Evolutionary conservation across 2,329 filamentous ascomycete species (phyloP), one percentile per base, ranked within the genome.

Genomic region (Botryotinia globosa): DNA sequence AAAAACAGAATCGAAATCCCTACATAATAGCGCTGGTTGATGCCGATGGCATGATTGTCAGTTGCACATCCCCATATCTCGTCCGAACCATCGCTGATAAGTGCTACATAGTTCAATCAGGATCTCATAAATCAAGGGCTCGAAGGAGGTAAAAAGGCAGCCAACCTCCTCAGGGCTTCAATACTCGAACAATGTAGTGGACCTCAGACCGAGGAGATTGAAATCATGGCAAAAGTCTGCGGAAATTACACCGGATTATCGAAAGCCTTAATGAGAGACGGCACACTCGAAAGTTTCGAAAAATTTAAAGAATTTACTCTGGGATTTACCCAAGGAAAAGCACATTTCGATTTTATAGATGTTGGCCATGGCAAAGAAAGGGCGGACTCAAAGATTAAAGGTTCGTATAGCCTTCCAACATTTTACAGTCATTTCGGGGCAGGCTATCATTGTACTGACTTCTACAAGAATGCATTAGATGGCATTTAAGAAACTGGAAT

Each of bases 261-360:
- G 68, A 85, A 82, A 73, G 84, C 86, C 34, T 83, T 90, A 82
- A 81, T 81, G 63, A 83, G 83, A 22, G 84, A 86, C 74, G 86
- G 85, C 65, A 82, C 80, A 68, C 77, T 88, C 48, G 82, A 83
- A 20, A 83, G 79, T 73, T 80, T 84, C 51, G 79, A 79, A n/a
- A 82, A 84, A 58, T 80, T 90, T 37, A 85, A 83, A 73, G 85
- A 90, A 67, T 91, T 91, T 81, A 84, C 85, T 39, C 78, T 84
- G 73, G 89, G 87, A 54, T 91, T 90, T 82, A 89, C 86, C 66
- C 87, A 89, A 79, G 85, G 83, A 73, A 85, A 85, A 75, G 83
- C 87, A 16, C 85, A 85, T 18, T 90, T 90, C 82, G 88, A 91
- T 79, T 91, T 90, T 82, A 82, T 90, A 73, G 88, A 91, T 77